These are phyloP conservation scores for Pythium monospermum DNA, from an alignment of 352 stramenopile genomes.

Conservation along the genomic window DNA sequence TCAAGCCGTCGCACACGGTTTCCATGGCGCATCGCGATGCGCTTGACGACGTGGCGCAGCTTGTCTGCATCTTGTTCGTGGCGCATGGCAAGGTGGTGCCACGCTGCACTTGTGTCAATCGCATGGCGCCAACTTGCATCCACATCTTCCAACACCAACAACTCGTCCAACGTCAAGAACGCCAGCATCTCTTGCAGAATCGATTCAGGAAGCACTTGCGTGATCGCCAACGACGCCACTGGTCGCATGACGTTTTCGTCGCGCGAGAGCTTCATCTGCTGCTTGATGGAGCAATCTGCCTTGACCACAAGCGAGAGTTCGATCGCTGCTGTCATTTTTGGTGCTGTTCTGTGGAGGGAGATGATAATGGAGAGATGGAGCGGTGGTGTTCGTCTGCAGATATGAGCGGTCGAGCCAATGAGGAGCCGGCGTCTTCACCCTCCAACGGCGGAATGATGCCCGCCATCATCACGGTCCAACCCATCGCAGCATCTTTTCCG, in stretches of 20 bases:
- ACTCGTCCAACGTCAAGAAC: conserved; percentile 47
- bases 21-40: conserved; percentile 36
- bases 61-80: conserved; percentile 29
- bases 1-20: conserved; percentile 30
- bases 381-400: neutral
- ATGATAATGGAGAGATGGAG: neutral
- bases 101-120: conserved; percentile 27
- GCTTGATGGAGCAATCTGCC: neutral
- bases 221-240: neutral
- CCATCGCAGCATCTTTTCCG: neutral
- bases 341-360: too few relatives aligned
- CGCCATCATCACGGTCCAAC: neutral
- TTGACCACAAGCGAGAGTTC: neutral
- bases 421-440: neutral
- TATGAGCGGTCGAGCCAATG: conserved; percentile 8
- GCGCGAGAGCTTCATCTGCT: neutral
- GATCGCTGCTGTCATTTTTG: neutral
- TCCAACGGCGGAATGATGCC: conserved; percentile 13
- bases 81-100: conserved; percentile 26
- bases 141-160: conserved; percentile 46
- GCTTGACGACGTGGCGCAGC: conserved; percentile 22
- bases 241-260: neutral
- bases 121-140: conserved; percentile 30
- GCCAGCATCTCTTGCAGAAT: conserved; percentile 35
- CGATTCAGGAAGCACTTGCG: conserved; percentile 20